phyloP scores from a whole-genome alignment of 768 basidiomycete genomes.

The Collybiopsis confluens region DNA sequence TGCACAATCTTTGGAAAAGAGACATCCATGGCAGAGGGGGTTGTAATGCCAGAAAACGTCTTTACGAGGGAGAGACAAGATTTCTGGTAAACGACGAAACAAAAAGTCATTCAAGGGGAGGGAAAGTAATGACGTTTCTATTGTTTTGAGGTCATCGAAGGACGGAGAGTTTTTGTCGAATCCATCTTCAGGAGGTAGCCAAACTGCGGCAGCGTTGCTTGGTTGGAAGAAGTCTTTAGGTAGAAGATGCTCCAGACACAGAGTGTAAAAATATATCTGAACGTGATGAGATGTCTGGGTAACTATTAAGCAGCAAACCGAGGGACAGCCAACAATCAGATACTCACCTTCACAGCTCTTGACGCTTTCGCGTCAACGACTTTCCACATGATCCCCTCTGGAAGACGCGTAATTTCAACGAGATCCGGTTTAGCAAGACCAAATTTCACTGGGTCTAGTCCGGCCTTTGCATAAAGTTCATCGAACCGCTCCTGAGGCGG shows the following conservation, averaged over 20 bases:
- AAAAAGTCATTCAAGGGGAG: constrained; percentile 38
- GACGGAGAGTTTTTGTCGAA: constrained; percentile 27
- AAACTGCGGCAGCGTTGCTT: constrained; percentile 36
- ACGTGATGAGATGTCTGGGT: constrained; percentile 44
- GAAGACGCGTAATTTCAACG: constrained; percentile 35
- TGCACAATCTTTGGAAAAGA: constrained; percentile 34
- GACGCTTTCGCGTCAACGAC: constrained; percentile 50
- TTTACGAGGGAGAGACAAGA: constrained; percentile 28
- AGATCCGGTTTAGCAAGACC: constrained; percentile 47
- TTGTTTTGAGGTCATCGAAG: constrained; percentile 34
- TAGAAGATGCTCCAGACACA: constrained; percentile 39
- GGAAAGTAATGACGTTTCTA: constrained; percentile 33
- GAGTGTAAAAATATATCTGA: constrained; percentile 48
- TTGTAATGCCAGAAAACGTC: constrained; percentile 46
- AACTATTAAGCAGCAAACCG: not conserved
- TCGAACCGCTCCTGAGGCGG: constrained; percentile 34
- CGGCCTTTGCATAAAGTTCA: constrained; percentile 27
- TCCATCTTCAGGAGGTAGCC: constrained; percentile 40
- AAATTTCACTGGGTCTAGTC: constrained; percentile 32
- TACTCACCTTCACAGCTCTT: constrained; percentile 38
- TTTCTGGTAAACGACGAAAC: constrained; percentile 38
- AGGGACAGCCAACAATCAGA: not conserved
- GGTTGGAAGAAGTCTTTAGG: constrained; percentile 26
- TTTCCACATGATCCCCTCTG: constrained; percentile 35
- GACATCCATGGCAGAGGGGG: constrained; percentile 41